phyloP scores from a whole-genome alignment of 2,329 filamentous ascomycete genomes.

The Sporothrix mexicana region DNA sequence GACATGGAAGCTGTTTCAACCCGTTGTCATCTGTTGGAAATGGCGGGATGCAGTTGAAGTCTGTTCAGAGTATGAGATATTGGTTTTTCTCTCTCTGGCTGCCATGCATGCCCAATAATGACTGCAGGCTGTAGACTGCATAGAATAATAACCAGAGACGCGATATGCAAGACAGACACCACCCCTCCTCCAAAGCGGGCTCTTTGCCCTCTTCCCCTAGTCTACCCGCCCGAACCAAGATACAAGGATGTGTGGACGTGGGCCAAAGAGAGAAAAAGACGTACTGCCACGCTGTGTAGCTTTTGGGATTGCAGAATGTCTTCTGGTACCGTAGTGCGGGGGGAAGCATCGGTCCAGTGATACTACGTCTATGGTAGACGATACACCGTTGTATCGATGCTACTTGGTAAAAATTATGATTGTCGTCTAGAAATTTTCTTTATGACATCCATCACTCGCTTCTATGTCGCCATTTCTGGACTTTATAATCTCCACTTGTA shows the following conservation, averaged over 20 bases:
- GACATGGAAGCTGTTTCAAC: slow-evolving; percentile 10
- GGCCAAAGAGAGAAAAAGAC: background rate
- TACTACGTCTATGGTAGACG: background rate
- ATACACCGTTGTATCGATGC: background rate
- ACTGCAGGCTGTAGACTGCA: no score
- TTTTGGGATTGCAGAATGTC: background rate
- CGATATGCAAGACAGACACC: background rate
- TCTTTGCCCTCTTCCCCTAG: background rate
- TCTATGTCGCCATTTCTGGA: background rate
- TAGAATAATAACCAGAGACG: no score
- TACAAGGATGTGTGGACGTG: background rate
- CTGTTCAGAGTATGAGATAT: background rate
- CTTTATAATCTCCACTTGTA: background rate
- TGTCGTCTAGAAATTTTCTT: background rate
- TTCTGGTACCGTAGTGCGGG: slow-evolving; percentile 2
- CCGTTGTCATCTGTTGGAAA: slow-evolving; percentile 9
- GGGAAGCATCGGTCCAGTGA: slow-evolving; percentile 13
- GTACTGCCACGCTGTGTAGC: background rate
- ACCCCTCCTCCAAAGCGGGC: no score
- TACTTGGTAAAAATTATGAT: background rate
- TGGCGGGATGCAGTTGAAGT: background rate
- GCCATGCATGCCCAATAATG: background rate
- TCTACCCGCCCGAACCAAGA: slow-evolving; percentile 14
- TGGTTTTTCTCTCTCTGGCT: background rate
- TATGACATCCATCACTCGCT: no score